Conservation (phyloP, 2,329 filamentous ascomycete genomes). For the Ploettnerulaceae sp. region DNA sequence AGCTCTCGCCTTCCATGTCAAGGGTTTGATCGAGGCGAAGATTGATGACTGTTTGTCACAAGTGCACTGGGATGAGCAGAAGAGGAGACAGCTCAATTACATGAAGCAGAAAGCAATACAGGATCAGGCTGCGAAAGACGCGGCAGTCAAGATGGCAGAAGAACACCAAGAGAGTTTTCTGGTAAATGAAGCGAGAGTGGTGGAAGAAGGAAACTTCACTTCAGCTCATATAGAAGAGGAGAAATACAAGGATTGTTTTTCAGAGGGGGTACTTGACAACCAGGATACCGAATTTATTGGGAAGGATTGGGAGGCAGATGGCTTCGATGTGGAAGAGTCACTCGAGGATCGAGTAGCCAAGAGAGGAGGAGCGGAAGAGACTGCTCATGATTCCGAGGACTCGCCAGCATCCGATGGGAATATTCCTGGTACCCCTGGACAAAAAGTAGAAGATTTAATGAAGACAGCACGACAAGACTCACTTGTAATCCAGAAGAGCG, state of each 20-base stretch:
- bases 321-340: background rate
- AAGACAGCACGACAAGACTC: background rate
- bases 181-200: too few relatives aligned
- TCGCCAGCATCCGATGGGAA: slow-evolving; percentile 6
- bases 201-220: too few relatives aligned
- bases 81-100: slow-evolving; percentile 9
- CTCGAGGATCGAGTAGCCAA: background rate
- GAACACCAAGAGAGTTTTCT: background rate
- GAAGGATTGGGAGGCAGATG: background rate
- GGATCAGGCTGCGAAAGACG: background rate
- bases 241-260: background rate
- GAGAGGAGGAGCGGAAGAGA: background rate
- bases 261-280: background rate
- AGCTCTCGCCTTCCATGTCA: slow-evolving; percentile 72
- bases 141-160: background rate
- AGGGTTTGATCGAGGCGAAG: slow-evolving; percentile 68
- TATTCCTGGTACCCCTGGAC: background rate
- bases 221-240: background rate
- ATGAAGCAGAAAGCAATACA: slow-evolving; percentile 1
- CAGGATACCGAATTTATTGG: background rate
- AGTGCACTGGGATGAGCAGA: slow-evolving; percentile 8
- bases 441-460: background rate
- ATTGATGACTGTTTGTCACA: slow-evolving; percentile 44
- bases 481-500: background rate
- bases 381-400: background rate